Evolutionary conservation across 1,284 basidiomycete genomes (phyloP), one percentile per base, ranked within the genome.

Genomic region (Cryptococcus floricola): DNA sequence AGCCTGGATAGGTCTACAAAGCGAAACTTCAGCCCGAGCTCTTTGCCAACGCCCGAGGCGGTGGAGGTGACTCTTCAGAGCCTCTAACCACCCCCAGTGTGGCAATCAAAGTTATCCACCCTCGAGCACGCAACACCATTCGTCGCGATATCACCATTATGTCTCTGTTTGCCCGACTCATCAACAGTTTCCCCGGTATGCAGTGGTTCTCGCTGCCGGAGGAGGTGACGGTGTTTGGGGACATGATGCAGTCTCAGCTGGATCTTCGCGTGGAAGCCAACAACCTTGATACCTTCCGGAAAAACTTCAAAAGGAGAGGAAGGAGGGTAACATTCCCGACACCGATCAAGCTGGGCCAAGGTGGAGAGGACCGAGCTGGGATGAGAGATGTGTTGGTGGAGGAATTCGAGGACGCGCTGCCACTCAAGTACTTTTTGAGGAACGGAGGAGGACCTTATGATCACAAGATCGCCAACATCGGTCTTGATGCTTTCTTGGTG

Each of bases 221-320:
- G 69, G 96, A 99, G 75, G 95, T 98, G 4, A 80, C 85, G 12
- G 91, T 95, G 0, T 99, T 99, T 73, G 90, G 94, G 3, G 79
- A 82, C n/a, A 95, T 99, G 91, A 99, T 99, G 96, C 84, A 86
- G 69, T 88, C 87, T 66, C 96, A 99, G 76, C 82, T 98, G 39
- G 91, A 98, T 74, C 78, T 99, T 52, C 82, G 91, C 28, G 84
- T 89, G 64, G 96, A 99, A 75, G 93, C 89, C 0, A 83, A 89
- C 60, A 97, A 98, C 73, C 79, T 99, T 54, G 78, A 84, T 31
- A 82, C 81, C 0, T 99, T 99, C 69, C 91, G 94, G 73, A 77
- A 82, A 43, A 93, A 97, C 73, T 99, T 99, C 69, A 80, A 82
- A 6, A 68, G 78, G 31, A 81, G 85, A 62, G 87, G 87, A 37